Evolutionary conservation across 345 rosid species (phyloP).

Genomic region (Citrus unshiu): DNA sequence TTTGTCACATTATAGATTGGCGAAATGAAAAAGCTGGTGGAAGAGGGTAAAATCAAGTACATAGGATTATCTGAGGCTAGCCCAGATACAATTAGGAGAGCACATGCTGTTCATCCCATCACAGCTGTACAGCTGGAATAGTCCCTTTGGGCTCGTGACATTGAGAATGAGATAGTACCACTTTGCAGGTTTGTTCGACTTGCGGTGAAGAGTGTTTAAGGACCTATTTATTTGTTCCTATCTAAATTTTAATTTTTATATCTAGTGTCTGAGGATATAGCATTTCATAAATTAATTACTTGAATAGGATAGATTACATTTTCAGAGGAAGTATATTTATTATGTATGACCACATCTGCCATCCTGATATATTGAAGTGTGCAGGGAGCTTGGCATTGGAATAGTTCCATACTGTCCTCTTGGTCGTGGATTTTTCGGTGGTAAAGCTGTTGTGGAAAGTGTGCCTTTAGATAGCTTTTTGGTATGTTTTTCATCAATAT

Average conservation of each 20-base stretch:
- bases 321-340: too few species aligned
- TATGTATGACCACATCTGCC: too few species aligned
- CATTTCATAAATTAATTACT: too few species aligned
- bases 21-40: too few species aligned
- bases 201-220: background rate
- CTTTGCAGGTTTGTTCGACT: constrained; percentile 20
- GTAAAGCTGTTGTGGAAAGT: constrained; percentile 40
- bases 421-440: constrained; percentile 56
- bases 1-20: too few species aligned
- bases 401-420: constrained; percentile 57
- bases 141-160: constrained; percentile 21
- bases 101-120: constrained; percentile 22
- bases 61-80: constrained; percentile 8
- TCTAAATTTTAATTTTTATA: too few species aligned
- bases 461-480: constrained; percentile 27
- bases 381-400: constrained; percentile 58
- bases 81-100: constrained; percentile 16
- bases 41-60: too few species aligned
- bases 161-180: constrained; percentile 17
- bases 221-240: too few species aligned
- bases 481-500: constrained; percentile 24
- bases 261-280: too few species aligned
- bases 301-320: too few species aligned
- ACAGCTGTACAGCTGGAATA: constrained; percentile 20
- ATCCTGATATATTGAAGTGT: constrained; percentile 5